A percentile compares a stretch with the other conserved stretches of the same genome.
Evolutionary conservation across 2,329 filamentous ascomycete species (phyloP).

Genomic region (Phialophora expanda): DNA sequence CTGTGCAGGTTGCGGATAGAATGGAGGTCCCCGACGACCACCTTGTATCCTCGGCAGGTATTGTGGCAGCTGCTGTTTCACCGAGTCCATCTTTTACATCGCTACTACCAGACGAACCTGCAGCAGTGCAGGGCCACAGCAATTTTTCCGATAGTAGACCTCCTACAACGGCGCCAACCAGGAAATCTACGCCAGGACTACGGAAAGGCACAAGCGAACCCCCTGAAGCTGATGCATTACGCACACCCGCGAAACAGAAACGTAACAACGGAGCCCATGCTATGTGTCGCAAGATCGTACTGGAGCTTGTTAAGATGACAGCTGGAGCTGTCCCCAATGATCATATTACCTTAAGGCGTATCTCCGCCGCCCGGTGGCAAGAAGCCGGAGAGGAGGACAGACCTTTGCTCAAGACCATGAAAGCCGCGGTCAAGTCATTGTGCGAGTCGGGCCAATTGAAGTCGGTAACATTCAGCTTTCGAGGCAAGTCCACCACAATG

Average conservation of each 20-base stretch:
- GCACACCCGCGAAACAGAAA: background rate
- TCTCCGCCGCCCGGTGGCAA: slow-evolving; percentile 50
- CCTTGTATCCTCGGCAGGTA: background rate
- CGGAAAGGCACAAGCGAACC: background rate
- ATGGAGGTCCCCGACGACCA: background rate
- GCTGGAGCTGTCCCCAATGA: slow-evolving; percentile 62
- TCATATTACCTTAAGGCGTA: slow-evolving; percentile 45
- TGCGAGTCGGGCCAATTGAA: slow-evolving; percentile 58
- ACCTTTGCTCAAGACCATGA: slow-evolving; percentile 61
- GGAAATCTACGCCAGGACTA: background rate
- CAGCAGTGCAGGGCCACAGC: background rate
- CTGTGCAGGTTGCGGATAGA: background rate
- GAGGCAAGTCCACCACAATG: slow-evolving; percentile 53
- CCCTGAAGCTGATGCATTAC: background rate
- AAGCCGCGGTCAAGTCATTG: slow-evolving; percentile 56
- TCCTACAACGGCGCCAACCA: background rate
- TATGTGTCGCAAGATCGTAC: slow-evolving; percentile 53
- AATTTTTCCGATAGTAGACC: background rate
- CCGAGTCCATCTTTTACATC: background rate
- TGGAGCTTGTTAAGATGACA: slow-evolving; percentile 60
- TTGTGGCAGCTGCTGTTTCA: slow-evolving; percentile 4
- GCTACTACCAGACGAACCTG: background rate
- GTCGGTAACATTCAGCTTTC: slow-evolving; percentile 59
- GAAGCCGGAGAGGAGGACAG: slow-evolving; percentile 51
- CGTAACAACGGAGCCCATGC: slow-evolving; percentile 8